These are phyloP conservation scores for Isatis tinctoria DNA, from an alignment of 345 rosid genomes.

Conservation along the genomic window DNA sequence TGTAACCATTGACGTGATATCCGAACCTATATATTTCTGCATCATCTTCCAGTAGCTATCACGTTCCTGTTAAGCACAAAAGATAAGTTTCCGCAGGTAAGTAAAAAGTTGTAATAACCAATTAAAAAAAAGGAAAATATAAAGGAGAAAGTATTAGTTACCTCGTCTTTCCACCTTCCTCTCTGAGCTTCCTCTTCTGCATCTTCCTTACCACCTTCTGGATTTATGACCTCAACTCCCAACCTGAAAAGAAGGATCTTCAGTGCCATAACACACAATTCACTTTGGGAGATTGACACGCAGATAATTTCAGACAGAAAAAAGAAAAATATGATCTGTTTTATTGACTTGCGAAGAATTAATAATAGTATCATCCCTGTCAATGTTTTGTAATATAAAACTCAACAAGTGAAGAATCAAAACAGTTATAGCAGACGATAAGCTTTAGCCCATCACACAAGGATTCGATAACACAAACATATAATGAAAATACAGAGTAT, in stretches of 20 bases:
- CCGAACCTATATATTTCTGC: constrained; percentile 87
- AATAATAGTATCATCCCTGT: neutral
- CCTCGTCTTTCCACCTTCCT: constrained; percentile 96
- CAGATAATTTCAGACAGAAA: neutral
- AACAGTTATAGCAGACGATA: neutral
- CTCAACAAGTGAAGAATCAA: constrained; percentile 8
- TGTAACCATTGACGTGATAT: constrained; percentile 91
- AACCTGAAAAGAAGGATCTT: constrained; percentile 33
- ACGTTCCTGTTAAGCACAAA: constrained; percentile 49
- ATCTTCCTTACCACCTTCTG: constrained; percentile 93
- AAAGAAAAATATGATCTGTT: neutral
- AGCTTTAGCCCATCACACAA: neutral
- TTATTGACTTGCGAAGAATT: constrained; percentile 6
- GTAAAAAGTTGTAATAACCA: neutral
- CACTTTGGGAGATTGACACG: neutral
- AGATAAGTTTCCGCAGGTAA: neutral
- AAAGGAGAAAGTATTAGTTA: neutral
- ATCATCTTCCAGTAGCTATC: constrained; percentile 94
- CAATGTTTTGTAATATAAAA: constrained; percentile 21
- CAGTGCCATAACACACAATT: neutral
- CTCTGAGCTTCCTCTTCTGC: constrained; percentile 88
- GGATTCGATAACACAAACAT: neutral
- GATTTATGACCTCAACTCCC: constrained; percentile 85
- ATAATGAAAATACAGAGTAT: neutral
- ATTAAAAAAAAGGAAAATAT: neutral